Base-by-base conservation (phyloP, 345 rosid species). In the Melaleuca quinquenervia region DNA sequence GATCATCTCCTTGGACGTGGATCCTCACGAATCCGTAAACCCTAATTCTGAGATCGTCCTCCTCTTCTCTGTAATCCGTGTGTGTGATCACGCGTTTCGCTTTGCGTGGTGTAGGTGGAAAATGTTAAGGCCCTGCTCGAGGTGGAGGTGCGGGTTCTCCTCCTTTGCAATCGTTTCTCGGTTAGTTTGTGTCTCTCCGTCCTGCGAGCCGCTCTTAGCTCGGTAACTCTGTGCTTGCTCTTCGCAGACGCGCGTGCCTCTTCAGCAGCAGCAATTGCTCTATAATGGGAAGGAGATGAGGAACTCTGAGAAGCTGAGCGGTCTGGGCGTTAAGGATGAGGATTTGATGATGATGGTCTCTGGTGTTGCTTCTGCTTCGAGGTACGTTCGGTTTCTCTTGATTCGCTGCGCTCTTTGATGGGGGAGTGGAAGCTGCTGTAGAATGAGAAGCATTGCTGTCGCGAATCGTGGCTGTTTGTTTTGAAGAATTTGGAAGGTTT, bases 61-160 rank as follows among this genome's bases (percentile, higher is more conserved):
- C 41, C 41, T 41, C 41, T 41, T 16, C 54, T 82, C 20, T 27
- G 58, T 32, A 56, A 27, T 50, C 62, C 29, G 75, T 82, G 50
- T 49, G 75, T 82, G 50, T 11, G 62, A 41, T 88, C 14, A 54
- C 56, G 83, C 7, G 84, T 56, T 49, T 60, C 48, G 48, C 48
- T 86, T 22, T 49, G 26, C 54, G 74, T 75, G 32, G 45, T 55
- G 85, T 86, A 96, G 99, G 97, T 97, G 87, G 99, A 96, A 86
- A 97, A 96, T 88, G 95, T 97, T 88, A 97, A 97, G 89, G 99
- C 99, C 55, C 90, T 97, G 92, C 96, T 96, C 51, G 99, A 97
- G 85, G 99, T 97, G 84, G 99, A 96, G 99, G 99, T 97, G 87
- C 89, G 89, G 70, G 36, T 78, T 75, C 18, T 76, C 24, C 52